Base-by-base conservation (phyloP, 1,284 basidiomycete genomes). In the Malassezia slooffiae region DNA sequence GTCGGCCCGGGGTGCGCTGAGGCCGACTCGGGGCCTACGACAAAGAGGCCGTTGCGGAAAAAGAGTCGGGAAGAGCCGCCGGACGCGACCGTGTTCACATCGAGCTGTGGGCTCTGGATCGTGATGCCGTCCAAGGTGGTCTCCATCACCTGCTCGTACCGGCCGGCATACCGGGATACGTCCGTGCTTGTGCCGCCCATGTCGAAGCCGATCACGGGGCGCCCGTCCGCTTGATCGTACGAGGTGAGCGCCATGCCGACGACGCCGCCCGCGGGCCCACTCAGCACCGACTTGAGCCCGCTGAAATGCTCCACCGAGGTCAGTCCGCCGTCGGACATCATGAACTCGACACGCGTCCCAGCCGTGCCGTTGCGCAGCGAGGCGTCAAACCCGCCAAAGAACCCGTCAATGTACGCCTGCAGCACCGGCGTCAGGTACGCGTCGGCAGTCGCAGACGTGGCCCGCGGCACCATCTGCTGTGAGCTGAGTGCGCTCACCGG, bases 401-500 rank as follows among this genome's bases (percentile, higher is more conserved):
- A 93, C 0, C 87, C 85, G 54, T 89, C 81, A n/a, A 95, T 77
- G 62, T 95, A 95, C 22, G 79, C 76, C 17, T 77, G 74, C 26
- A 95, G 72, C 35, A 93, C 83, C 1, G 90, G 91, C 0, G 90
- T 95, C 22, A 96, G 79, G 69, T 97, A 97, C 2, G 91, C 93
- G 60, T 97, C 91, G 0, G 89, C 91, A 0, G 88, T 93, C 0
- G 86, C 81, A 0, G 86, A 90, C 3, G 85, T 81, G 0, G 88
- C 91, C 5, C 91, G 81, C 1, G 88, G 83, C 4, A 95, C 86
- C 77, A 93, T 83, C 46, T 68, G n/a, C n/a, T n/a, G n/a, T n/a
- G n/a, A n/a, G n/a, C n/a, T n/a, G n/a, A n/a, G n/a, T n/a, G n/a
- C n/a, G n/a, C n/a, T n/a, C n/a, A n/a, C n/a, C n/a, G n/a, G n/a